Evolutionary conservation across 192 early-diverging fungal genomes (phyloP).

Genomic region (Podila epicladia): DNA sequence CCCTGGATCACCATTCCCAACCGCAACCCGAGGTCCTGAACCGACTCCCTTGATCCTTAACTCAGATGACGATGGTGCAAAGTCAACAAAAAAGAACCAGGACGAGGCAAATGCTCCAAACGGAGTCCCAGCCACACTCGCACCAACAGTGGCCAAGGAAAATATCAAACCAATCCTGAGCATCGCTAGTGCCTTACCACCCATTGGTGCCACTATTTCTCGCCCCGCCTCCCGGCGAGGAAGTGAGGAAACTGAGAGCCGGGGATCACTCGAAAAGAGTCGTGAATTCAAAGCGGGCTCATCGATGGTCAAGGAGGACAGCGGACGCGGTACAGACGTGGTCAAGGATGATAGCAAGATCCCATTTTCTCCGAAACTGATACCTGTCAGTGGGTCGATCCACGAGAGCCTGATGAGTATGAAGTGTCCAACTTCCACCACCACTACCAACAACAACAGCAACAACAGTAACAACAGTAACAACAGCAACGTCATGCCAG

Average conservation of each 20-base stretch:
- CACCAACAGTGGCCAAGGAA: not conserved
- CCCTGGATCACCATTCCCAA: constrained; percentile 23
- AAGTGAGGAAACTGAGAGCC: constrained; percentile 2
- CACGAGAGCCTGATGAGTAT: constrained; percentile 12
- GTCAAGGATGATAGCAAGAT: constrained; percentile 13
- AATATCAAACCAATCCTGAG: not conserved
- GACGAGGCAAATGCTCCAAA: not conserved
- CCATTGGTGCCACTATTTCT: not conserved
- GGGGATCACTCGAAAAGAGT: not conserved
- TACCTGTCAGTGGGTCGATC: constrained; percentile 7
- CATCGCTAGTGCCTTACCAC: not conserved
- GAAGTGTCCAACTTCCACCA: not conserved
- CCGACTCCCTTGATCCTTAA: constrained; percentile 19
- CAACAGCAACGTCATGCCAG: not conserved
- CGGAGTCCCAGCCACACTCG: not conserved
- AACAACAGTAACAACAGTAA: not conserved
- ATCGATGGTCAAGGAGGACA: constrained; percentile 10
- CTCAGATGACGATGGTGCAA: constrained; percentile 1
- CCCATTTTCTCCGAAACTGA: constrained; percentile 5
- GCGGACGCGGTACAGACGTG: constrained; percentile 3
- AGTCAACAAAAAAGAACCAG: not conserved
- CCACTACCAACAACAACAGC: not conserved
- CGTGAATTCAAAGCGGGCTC: not conserved
- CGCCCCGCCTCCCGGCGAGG: constrained; percentile 1
- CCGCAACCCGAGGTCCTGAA: constrained; percentile 11